A percentile compares a stretch with the other conserved stretches of the same genome.
Evolutionary conservation across 2,329 filamentous ascomycete species (phyloP).

Genomic region (Plenodomus lindquistii): DNA sequence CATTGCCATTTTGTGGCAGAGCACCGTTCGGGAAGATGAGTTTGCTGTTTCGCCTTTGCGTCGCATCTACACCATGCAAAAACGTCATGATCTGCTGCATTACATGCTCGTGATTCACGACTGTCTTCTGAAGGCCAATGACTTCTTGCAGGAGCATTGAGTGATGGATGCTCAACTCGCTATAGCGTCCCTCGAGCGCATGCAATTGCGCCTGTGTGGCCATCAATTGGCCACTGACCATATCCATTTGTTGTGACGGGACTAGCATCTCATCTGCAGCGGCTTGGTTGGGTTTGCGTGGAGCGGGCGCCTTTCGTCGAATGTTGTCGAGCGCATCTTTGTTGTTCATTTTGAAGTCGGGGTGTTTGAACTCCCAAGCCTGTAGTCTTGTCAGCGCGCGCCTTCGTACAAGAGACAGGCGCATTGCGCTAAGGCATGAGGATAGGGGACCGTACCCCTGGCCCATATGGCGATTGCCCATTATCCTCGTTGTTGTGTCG

Average conservation of each 20-base stretch:
- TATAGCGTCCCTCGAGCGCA: conserved; percentile 80
- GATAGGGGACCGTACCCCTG: conserved; percentile 69
- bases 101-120: conserved; percentile 71
- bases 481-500: conserved; percentile 87
- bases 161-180: conserved; percentile 72
- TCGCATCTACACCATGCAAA: conserved; percentile 66
- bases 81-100: conserved; percentile 74
- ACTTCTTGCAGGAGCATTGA: conserved; percentile 67
- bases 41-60: conserved; percentile 64
- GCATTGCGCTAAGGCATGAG: background rate
- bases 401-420: background rate
- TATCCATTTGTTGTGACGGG: conserved; percentile 83
- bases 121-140: conserved; percentile 69
- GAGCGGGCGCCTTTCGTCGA: conserved; percentile 88
- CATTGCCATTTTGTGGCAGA: conserved; percentile 49
- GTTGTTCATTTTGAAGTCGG: conserved; percentile 92
- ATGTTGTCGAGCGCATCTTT: conserved; percentile 98
- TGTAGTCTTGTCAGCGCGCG: conserved; percentile 44
- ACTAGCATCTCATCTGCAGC: conserved; percentile 70
- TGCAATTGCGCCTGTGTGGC: conserved; percentile 94
- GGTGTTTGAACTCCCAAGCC: conserved; percentile 97
- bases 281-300: conserved; percentile 66
- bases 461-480: conserved; percentile 78
- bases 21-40: conserved; percentile 44
- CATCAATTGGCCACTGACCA: conserved; percentile 84